Evolutionary conservation across 768 basidiomycete species (phyloP).

Genomic region (Leccinum boreale): DNA sequence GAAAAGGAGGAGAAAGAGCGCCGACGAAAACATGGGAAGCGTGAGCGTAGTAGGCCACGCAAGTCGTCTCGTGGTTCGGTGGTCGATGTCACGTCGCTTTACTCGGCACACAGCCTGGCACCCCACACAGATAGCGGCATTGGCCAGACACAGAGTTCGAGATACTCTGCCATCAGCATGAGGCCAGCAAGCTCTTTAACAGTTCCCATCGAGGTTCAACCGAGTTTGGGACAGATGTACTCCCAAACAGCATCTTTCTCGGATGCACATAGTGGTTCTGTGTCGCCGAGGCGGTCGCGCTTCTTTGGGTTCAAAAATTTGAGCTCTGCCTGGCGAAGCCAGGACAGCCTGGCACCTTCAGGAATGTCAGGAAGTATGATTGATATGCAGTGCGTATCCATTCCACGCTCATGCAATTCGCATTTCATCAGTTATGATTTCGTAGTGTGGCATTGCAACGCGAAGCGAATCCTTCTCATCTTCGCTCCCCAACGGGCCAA

Average conservation of each 20-base stretch:
- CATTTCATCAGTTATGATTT: constrained; percentile 8
- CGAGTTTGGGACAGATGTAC: constrained; percentile 60
- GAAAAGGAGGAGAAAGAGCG: constrained; percentile 74
- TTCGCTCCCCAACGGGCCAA: constrained; percentile 35
- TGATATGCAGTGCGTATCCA: constrained; percentile 79
- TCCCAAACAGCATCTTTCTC: constrained; percentile 80
- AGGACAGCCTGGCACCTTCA: constrained; percentile 78
- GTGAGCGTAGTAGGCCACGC: constrained; percentile 52
- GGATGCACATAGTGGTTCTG: constrained; percentile 71
- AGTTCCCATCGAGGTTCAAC: constrained; percentile 53
- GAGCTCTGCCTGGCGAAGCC: constrained; percentile 70
- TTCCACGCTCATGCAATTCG: neutral
- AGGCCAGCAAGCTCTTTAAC: constrained; percentile 63
- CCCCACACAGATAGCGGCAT: constrained; percentile 57
- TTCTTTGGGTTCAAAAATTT: constrained; percentile 79
- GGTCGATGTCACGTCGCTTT: constrained; percentile 70
- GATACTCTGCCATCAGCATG: constrained; percentile 52
- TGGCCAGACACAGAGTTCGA: constrained; percentile 54
- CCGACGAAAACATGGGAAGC: constrained; percentile 63
- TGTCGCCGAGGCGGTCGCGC: constrained; percentile 63
- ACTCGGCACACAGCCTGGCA: constrained; percentile 60
- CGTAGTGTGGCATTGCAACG: constrained; percentile 74
- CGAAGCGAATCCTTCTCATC: constrained; percentile 41
- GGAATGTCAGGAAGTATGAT: constrained; percentile 86
- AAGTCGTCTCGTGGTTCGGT: constrained; percentile 72